Conservation (phyloP, 139 green algal genomes). For the Chara braunii region DNA sequence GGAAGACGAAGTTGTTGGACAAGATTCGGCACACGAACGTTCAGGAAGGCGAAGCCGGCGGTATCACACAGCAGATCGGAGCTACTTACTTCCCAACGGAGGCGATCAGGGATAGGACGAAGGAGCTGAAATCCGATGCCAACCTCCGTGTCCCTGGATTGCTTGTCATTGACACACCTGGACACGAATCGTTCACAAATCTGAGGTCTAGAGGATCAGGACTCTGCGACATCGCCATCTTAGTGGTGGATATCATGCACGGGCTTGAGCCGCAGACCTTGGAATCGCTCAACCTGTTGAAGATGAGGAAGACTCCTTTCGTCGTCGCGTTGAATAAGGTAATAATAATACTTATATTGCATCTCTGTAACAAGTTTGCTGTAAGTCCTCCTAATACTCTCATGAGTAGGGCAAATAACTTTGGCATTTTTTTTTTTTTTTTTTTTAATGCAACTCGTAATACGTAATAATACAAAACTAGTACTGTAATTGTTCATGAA, state of each 20-base stretch:
- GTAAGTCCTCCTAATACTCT: no score
- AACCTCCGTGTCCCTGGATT: constrained; percentile 58
- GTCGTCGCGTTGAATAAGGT: constrained; percentile 97
- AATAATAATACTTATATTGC: no score
- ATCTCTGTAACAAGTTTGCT: no score
- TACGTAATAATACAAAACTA: no score
- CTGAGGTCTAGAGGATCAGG: constrained; percentile 79
- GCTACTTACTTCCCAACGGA: constrained; percentile 90
- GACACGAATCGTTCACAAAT: constrained; percentile 97
- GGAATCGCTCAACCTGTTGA: constrained; percentile 92
- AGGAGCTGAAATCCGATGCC: constrained; percentile 32
- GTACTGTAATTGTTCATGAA: no score
- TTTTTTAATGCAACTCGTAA: no score
- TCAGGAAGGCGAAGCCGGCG: constrained; percentile 92
- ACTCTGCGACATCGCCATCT: constrained; percentile 95
- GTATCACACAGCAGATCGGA: constrained; percentile 99
- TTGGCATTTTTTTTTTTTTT: no score
- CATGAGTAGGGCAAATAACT: no score
- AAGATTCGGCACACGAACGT: constrained; percentile 96
- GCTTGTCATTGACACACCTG: constrained; percentile 97
- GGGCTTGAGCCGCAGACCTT: constrained; percentile 97
- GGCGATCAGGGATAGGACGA: constrained; percentile 71
- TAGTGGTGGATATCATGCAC: constrained; percentile 98
- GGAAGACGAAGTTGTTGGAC: constrained; percentile 99
- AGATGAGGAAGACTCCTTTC: constrained; percentile 94